Evolutionary conservation across 768 basidiomycete genomes (phyloP), one percentile per base, ranked within the genome.

Genomic region (Leccinellum luteum): DNA sequence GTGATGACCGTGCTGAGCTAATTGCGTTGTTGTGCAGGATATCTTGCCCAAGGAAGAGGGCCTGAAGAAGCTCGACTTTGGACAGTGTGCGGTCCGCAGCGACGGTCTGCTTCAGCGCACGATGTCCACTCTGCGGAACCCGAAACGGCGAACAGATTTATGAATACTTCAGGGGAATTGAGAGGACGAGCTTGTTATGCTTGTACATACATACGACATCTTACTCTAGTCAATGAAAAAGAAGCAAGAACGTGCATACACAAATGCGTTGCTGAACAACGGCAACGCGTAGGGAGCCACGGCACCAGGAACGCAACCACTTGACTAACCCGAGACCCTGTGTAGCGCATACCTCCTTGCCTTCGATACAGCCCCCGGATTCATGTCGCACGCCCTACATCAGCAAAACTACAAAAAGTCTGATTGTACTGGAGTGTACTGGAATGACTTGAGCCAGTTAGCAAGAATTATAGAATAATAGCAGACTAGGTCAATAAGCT

Each of bases 21-120:
- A 43, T 43, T 43, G 17, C 25, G 14, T 17, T 3, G 7, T 15
- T 3, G 28, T 34, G 13, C 51, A 89, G 86, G 85, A 89, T 69
- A 89, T 90, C 60, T 66, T 86, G 14, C 87, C 88, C 1, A 82
- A 79, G 48, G 79, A 80, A 13, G 81, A 87, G 21, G 87, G 87
- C 4, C 73, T 90, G 51, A 75, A 73, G 52, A 86, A 82, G 70
- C 76, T 73, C 30, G 69, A 83, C 66, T 84, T 82, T 62, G 86
- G 86, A 0, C 85, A 88, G 58, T 86, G 84, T 60, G 86, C 86
- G 4, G 81, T 85, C 58, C 72, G 86, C 52, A 84, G 82, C 61
- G 87, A 88, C 59, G 84, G 85, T 0, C 73, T 85, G 9, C 59
- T 81, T n/a, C 81, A 55, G 66, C 38, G 12, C 8, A n/a, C 43